Base-by-base conservation (phyloP, 2,329 filamentous ascomycete genomes). In the Geosmithia morbida region DNA sequence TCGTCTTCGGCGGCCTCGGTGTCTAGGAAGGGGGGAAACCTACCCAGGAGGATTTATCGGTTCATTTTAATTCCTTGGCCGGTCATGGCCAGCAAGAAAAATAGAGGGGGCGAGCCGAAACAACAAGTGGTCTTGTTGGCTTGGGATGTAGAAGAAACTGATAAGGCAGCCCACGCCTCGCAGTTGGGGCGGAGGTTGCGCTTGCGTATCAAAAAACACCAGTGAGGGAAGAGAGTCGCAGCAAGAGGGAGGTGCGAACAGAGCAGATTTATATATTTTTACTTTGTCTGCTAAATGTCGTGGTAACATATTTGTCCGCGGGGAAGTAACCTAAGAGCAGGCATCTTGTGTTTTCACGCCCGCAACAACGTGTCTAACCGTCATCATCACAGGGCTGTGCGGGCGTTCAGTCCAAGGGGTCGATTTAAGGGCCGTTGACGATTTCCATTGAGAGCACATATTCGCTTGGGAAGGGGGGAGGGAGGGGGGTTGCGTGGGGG, bases 341-440 rank as follows among this genome's bases (percentile, higher is more conserved):
- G 55, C 53, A 53, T 45, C 54, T 56, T 51, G 55, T 57, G 59
- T 60, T 45, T 43, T 49, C 50, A 59, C 58, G 57, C 57, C 57
- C 56, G 58, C 58, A 60, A 52, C 48, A 50, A 44, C 48, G 48
- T 49, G 48, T 41, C 40, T 37, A 14, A 16, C 43, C 48, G 43
- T 49, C 43, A 50, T 49, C 43, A 50, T 37, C 46, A 29, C 48
- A 58, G 53, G 51, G 54, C 53, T 56, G 52, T 60, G 57, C 58
- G 58, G 57, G 57, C 58, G 58, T 53, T 48, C 41, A 41, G 52
- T 51, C 50, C 19, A 42, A 42, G 19, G n/a, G 5, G n/a, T 42
- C 7, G 14, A 11, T 18, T 42, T 42, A 18, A 4, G n/a, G 19
- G 16, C 3, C 10, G 10, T 42, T 26, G 22, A 26, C 4, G 22